These are phyloP conservation scores for Scopulariopsis brevicaulis DNA, from an alignment of 2,329 filamentous ascomycete genomes.

Conservation along the genomic window DNA sequence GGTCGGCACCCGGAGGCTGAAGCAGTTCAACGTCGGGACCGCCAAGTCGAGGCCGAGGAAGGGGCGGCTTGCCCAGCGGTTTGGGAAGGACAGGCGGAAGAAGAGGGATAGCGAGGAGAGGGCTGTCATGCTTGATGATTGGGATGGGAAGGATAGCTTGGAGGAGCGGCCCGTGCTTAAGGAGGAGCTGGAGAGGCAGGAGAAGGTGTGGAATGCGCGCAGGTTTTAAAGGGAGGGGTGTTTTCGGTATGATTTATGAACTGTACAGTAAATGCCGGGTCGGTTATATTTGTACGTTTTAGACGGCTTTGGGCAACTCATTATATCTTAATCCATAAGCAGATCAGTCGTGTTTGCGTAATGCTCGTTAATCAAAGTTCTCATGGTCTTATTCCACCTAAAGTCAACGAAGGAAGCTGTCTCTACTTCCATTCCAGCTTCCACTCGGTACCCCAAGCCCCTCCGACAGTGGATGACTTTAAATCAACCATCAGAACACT, in stretches of 20 bases:
- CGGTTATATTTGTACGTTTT: background rate
- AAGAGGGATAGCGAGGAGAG: conserved; percentile 2
- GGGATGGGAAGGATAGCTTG: conserved; percentile 24
- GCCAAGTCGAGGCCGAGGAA: conserved; percentile 34
- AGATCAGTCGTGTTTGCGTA: background rate
- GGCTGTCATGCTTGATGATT: conserved; percentile 8
- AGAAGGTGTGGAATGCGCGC: conserved; percentile 22
- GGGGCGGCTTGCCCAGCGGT: conserved; percentile 28
- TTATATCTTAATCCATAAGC: background rate
- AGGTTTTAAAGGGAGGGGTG: conserved; percentile 4
- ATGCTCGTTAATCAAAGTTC: background rate
- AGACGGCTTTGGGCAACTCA: background rate
- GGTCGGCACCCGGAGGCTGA: conserved; percentile 42
- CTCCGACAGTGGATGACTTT: conserved; percentile 30
- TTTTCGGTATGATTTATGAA: background rate
- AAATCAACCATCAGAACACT: conserved; percentile 40
- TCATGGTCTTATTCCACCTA: background rate
- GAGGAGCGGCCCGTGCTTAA: conserved; percentile 30
- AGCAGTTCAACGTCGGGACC: conserved; percentile 37
- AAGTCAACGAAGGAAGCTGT: background rate
- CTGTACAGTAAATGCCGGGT: background rate
- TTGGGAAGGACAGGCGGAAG: conserved; percentile 9
- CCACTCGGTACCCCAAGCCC: conserved; percentile 50
- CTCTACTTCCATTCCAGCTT: conserved; percentile 35
- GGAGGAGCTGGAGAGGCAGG: conserved; percentile 37